Evolutionary conservation across 129 eudicot genomes (phyloP).

Genomic region (Tagetes patula): DNA sequence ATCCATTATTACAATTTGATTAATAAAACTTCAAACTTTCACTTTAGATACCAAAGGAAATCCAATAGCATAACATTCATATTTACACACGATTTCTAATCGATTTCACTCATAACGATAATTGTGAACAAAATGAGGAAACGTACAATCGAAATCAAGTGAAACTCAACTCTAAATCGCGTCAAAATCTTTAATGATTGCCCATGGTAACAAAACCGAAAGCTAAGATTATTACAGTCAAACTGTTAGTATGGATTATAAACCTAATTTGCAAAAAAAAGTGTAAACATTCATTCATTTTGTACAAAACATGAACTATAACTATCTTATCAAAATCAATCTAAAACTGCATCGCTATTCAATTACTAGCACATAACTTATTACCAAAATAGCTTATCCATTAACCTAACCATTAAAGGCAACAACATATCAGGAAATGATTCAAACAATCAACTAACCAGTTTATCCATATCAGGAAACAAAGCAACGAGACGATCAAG

Average conservation of each 20-base stretch:
- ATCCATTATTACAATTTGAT: too few relatives aligned
- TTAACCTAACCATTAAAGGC: too few relatives aligned
- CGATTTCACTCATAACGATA: too few relatives aligned
- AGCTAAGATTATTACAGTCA: neutral
- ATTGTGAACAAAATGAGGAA: too few relatives aligned
- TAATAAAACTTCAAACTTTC: too few relatives aligned
- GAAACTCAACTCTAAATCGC: too few relatives aligned
- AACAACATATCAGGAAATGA: neutral
- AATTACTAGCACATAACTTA: neutral
- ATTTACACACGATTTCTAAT: too few relatives aligned
- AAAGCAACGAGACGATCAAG: slow-evolving; percentile 62
- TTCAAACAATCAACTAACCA: slow-evolving; percentile 41
- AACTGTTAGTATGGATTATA: too few relatives aligned
- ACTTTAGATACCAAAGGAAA: too few relatives aligned
- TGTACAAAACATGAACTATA: neutral
- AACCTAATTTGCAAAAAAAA: neutral
- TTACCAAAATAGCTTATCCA: neutral
- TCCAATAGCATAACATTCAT: too few relatives aligned
- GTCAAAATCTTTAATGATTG: neutral
- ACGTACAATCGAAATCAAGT: too few relatives aligned
- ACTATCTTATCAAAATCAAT: neutral
- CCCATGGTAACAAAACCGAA: neutral
- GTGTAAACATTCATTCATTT: neutral
- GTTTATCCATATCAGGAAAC: slow-evolving; percentile 87
- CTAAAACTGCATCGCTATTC: neutral